A percentile compares a stretch with the other conserved stretches of the same genome.
Conservation (phyloP, 345 rosid genomes). For the Gossypium ekmanianum region DNA sequence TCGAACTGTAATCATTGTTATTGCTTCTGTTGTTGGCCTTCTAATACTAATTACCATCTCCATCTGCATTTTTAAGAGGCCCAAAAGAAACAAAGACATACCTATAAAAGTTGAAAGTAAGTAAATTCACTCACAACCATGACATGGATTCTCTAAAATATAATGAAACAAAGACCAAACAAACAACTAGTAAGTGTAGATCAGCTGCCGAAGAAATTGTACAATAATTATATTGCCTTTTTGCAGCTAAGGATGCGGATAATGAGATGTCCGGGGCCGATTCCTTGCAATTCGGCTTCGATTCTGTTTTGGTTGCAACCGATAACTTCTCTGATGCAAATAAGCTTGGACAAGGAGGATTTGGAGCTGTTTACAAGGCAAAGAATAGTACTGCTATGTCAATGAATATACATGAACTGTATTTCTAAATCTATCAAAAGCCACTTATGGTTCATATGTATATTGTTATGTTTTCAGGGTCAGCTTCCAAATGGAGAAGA, state of each 20-base stretch:
- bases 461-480: slow-evolving; percentile 31
- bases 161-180: not conserved
- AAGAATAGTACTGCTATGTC: not conserved
- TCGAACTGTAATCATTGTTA: slow-evolving; percentile 1
- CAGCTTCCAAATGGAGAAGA: slow-evolving; percentile 32
- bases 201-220: not conserved
- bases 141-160: not conserved
- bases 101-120: slow-evolving; percentile 6
- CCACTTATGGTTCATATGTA: not conserved
- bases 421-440: not conserved
- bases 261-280: slow-evolving; percentile 12
- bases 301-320: slow-evolving; percentile 9
- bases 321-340: slow-evolving; percentile 20
- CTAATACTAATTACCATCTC: not conserved
- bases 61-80: not conserved
- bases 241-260: not conserved
- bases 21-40: slow-evolving; percentile 5
- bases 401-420: too few species aligned
- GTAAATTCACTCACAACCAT: not conserved
- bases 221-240: not conserved
- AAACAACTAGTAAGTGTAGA: not conserved
- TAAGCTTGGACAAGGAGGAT: slow-evolving; percentile 27
- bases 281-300: slow-evolving; percentile 19
- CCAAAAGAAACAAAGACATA: not conserved
- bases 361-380: slow-evolving; percentile 30